phyloP scores from a whole-genome alignment of 2,329 filamentous ascomycete genomes.

The Aureobasidium musti region DNA sequence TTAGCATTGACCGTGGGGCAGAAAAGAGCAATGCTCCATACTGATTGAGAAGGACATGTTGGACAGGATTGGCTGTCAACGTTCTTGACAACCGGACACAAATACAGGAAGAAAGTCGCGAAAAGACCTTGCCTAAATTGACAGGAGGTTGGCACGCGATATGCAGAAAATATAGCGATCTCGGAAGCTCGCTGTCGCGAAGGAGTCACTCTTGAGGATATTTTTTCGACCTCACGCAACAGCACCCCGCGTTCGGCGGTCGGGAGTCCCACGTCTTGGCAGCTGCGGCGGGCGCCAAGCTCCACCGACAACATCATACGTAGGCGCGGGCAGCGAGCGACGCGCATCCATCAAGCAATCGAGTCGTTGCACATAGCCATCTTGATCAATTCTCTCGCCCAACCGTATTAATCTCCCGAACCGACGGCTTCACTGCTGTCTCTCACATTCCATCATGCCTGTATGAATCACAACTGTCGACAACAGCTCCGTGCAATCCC shows the following conservation, averaged over 20 bases:
- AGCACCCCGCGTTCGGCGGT: conserved; percentile 22
- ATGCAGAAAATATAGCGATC: conserved; percentile 14
- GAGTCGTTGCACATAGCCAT: background rate
- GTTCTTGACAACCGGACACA: background rate
- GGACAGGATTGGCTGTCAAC: conserved; percentile 6
- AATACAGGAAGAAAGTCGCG: conserved; percentile 3
- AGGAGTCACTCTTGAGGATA: conserved; percentile 21
- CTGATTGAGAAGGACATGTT: conserved; percentile 30
- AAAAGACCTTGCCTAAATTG: conserved; percentile 10
- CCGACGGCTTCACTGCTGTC: conserved; percentile 10
- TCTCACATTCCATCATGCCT: background rate
- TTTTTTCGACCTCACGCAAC: conserved; percentile 21
- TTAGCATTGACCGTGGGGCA: conserved; percentile 19
- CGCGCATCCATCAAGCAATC: conserved; percentile 4
- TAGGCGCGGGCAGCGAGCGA: conserved; percentile 8
- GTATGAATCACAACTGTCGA: background rate
- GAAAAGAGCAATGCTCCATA: conserved; percentile 18
- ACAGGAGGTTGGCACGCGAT: conserved; percentile 12
- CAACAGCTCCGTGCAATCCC: background rate
- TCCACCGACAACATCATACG: conserved; percentile 15
- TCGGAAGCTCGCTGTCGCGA: conserved; percentile 26
- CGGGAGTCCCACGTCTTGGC: conserved; percentile 22
- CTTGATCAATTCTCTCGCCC: background rate
- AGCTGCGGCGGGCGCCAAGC: background rate
- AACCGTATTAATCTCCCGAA: background rate